Evolutionary conservation across 176 grass and related monocot genomes (phyloP).

Genomic region (Dendrocalamus sinicus): DNA sequence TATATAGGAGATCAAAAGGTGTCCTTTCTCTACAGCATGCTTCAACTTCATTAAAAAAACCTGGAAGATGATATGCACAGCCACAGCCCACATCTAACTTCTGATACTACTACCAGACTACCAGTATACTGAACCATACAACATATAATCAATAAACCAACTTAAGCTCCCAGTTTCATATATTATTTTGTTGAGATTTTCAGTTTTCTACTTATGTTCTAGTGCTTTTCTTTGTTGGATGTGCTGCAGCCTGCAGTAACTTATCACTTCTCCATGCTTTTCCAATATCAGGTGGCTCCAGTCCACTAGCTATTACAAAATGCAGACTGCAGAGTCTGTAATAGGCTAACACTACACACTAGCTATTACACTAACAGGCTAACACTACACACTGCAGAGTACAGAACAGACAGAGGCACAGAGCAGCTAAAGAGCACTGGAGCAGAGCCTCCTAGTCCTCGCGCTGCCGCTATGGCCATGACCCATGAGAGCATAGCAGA

Average conservation of each 20-base stretch:
- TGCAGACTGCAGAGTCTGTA: no score
- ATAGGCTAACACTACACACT: no score
- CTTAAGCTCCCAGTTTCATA: conserved; percentile 12
- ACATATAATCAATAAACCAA: background rate
- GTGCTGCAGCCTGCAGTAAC: background rate
- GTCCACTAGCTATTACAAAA: no score
- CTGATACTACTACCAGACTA: background rate
- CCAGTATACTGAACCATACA: background rate
- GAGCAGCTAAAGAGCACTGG: no score
- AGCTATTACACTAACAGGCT: no score
- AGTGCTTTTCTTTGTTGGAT: conserved; percentile 32
- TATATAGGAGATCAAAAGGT: background rate
- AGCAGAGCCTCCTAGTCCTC: no score
- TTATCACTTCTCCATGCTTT: no score
- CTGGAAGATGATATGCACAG: conserved; percentile 3
- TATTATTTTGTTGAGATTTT: conserved; percentile 25
- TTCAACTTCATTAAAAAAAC: conserved; percentile 8
- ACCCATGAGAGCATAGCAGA: no score
- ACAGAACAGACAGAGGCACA: no score
- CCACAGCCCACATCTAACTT: conserved; percentile 8
- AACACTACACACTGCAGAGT: no score
- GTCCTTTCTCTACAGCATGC: background rate
- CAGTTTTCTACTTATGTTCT: conserved; percentile 24
- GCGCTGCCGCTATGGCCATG: no score
- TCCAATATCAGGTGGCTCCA: no score